Evolutionary conservation across 78 protist genomes (phyloP).

Genomic region (slime mould (Dictyostelium discoideum)): DNA sequence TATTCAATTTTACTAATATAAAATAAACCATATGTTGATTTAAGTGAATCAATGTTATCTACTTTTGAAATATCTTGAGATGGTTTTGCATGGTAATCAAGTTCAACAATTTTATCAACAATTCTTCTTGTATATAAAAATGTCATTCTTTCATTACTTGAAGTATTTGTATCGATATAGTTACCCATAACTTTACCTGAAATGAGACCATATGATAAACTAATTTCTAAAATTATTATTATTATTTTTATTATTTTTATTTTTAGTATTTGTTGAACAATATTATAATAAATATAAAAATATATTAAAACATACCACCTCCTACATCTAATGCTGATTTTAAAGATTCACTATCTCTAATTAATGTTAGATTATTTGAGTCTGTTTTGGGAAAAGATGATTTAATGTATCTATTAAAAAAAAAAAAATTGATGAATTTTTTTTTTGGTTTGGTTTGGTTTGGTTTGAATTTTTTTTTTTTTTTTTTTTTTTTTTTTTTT

Average conservation of each 20-base stretch:
- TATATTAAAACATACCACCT: neutral
- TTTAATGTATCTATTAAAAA: neutral
- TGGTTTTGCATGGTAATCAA: neutral
- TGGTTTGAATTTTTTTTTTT: too few species aligned
- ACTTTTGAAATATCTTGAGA: neutral
- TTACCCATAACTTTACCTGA: too few species aligned
- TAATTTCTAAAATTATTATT: too few species aligned
- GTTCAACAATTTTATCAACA: neutral
- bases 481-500: too few species aligned
- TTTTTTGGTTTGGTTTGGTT: too few species aligned
- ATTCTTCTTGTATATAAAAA: neutral
- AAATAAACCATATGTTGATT: neutral
- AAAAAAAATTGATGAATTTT: neutral
- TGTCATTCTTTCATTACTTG: neutral
- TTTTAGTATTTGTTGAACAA: too few species aligned
- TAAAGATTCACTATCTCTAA: neutral
- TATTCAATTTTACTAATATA: slow-evolving; percentile 4
- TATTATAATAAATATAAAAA: too few species aligned
- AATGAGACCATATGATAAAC: too few species aligned
- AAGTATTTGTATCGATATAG: too few species aligned
- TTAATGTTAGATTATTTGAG: neutral
- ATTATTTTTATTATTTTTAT: too few species aligned
- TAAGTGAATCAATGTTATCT: neutral
- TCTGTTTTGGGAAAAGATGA: neutral
- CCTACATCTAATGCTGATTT: neutral